A percentile compares a stretch with the other conserved stretches of the same genome.
phyloP scores from a whole-genome alignment of 148 eudicot genomes.

The Bassia scoparia region DNA sequence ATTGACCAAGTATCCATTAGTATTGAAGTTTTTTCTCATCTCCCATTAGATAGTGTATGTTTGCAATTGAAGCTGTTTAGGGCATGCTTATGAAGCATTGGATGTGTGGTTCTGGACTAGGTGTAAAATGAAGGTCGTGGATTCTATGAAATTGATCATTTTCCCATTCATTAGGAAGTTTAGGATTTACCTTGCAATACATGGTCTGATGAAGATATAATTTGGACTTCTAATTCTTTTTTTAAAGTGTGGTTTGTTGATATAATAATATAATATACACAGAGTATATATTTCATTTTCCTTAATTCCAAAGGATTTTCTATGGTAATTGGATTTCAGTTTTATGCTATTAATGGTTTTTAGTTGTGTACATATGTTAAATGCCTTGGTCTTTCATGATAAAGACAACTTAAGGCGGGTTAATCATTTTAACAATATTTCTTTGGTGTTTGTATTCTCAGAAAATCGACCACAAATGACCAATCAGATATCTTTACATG shows the following conservation, averaged over 20 bases:
- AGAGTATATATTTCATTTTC: too few relatives aligned
- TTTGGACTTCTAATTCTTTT: too few relatives aligned
- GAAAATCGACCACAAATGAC: conserved; percentile 59
- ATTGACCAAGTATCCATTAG: background rate
- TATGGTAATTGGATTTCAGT: background rate
- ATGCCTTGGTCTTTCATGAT: background rate
- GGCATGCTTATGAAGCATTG: background rate
- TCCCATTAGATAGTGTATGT: background rate
- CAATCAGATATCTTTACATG: conserved; percentile 41
- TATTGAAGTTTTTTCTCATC: background rate
- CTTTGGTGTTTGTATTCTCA: conserved; percentile 23
- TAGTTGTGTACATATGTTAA: background rate
- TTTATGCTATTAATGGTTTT: background rate
- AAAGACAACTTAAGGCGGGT: background rate
- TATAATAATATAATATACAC: too few relatives aligned
- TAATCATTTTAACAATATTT: background rate
- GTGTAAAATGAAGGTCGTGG: too few relatives aligned
- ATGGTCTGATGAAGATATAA: too few relatives aligned
- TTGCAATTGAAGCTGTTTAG: background rate
- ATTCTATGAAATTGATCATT: background rate
- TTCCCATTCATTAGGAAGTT: too few relatives aligned
- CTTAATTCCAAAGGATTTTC: background rate
- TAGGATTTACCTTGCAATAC: too few relatives aligned
- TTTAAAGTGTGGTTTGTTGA: too few relatives aligned
- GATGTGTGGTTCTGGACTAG: background rate